These are phyloP conservation scores for Fraxinus anomala DNA, from an alignment of 257 asterid species.

Conservation along the genomic window DNA sequence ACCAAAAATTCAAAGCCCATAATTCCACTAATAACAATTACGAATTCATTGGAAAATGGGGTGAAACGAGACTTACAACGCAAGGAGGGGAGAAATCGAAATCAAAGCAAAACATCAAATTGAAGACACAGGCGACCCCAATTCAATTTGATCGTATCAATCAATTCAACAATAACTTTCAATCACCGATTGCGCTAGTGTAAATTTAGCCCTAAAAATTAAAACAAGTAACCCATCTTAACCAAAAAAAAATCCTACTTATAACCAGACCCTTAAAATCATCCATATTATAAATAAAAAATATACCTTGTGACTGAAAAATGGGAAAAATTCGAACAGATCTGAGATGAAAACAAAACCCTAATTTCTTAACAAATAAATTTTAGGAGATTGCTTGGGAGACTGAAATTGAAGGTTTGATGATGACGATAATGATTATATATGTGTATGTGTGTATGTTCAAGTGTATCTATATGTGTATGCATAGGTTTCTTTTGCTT, in stretches of 20 bases:
- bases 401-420: conserved; percentile 54
- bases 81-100: conserved; percentile 27
- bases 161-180: conserved; percentile 22
- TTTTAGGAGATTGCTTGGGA: conserved; percentile 46
- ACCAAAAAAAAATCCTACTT: conserved; percentile 18
- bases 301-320: conserved; percentile 37
- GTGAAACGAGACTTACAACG: conserved; percentile 9
- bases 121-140: conserved; percentile 27
- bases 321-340: conserved; percentile 45
- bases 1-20: neutral
- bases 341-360: conserved; percentile 34
- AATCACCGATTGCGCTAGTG: conserved; percentile 17
- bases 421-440: conserved; percentile 32
- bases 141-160: conserved; percentile 32
- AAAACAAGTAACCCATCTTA: neutral
- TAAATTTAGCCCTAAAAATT: conserved; percentile 22
- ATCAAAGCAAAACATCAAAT: conserved; percentile 39
- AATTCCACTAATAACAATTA: conserved; percentile 13
- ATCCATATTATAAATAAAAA: conserved; percentile 2
- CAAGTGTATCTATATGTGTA: neutral
- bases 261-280: conserved; percentile 8
- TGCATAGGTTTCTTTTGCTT: conserved; percentile 30
- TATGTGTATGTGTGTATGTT: neutral
- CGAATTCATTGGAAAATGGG: conserved; percentile 10
- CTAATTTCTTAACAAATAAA: conserved; percentile 20